Evolutionary conservation across 257 asterid species (phyloP).

Genomic region (Agastache rugosa): DNA sequence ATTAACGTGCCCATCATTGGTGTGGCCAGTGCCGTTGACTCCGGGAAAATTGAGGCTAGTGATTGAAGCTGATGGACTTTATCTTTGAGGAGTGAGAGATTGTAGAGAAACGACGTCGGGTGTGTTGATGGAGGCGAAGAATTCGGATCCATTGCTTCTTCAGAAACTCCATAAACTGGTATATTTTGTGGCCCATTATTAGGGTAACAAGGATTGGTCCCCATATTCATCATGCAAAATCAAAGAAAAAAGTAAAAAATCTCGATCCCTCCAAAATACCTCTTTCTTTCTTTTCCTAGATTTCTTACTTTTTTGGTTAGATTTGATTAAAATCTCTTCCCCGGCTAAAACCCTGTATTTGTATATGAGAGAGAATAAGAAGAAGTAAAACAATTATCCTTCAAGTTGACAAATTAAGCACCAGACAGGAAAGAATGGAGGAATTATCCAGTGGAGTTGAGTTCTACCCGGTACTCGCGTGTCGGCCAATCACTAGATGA

Average conservation of each 20-base stretch:
- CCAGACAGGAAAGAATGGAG: background rate
- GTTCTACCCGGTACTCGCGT: background rate
- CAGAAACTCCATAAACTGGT: constrained; percentile 42
- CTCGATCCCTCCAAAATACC: constrained; percentile 10
- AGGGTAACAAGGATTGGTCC: constrained; percentile 49
- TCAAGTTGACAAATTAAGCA: constrained; percentile 32
- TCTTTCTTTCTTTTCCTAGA: background rate
- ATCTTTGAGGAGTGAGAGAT: constrained; percentile 65
- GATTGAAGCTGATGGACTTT: constrained; percentile 70
- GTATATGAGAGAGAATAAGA: background rate
- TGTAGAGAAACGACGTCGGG: constrained; percentile 55
- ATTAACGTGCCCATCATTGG: constrained; percentile 67
- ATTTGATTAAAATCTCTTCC: constrained; percentile 26
- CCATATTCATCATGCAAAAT: constrained; percentile 44
- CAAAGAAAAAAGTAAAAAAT: background rate
- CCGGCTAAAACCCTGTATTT: constrained; percentile 7
- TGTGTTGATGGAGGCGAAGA: constrained; percentile 36
- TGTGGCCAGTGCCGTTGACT: constrained; percentile 52
- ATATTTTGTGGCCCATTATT: constrained; percentile 43
- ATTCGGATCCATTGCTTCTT: constrained; percentile 37
- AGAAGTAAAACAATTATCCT: constrained; percentile 3
- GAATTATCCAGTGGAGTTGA: background rate
- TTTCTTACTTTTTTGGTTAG: background rate
- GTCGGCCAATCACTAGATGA: background rate
- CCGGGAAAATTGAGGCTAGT: constrained; percentile 51